phyloP scores from a whole-genome alignment of 495 filamentous ascomycete species.

The Geoglossum glabrum region DNA sequence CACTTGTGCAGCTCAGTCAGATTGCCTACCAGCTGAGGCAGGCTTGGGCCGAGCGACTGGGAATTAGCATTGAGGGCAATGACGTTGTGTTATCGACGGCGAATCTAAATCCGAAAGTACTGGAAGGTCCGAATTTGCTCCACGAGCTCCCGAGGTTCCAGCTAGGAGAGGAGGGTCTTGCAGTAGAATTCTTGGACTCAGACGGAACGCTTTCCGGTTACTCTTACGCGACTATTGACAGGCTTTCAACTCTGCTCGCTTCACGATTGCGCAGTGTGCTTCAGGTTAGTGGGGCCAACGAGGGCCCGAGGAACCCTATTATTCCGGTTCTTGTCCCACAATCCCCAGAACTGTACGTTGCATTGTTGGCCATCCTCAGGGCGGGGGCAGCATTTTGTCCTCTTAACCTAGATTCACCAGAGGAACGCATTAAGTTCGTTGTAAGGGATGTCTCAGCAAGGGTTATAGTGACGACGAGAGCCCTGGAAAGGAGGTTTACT shows the following conservation, averaged over 20 bases:
- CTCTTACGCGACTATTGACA: slow-evolving; percentile 40
- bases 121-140: slow-evolving; percentile 41
- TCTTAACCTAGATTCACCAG: slow-evolving; percentile 47
- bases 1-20: slow-evolving; percentile 9
- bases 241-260: slow-evolving; percentile 31
- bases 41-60: slow-evolving; percentile 9
- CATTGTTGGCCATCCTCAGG: slow-evolving; percentile 52
- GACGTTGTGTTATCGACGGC: slow-evolving; percentile 31
- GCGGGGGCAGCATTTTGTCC: slow-evolving; percentile 67
- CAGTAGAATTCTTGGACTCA: slow-evolving; percentile 38
- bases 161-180: slow-evolving; percentile 13
- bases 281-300: neutral
- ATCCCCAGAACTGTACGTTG: slow-evolving; percentile 46
- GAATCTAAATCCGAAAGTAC: slow-evolving; percentile 31
- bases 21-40: slow-evolving; percentile 14
- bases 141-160: slow-evolving; percentile 36
- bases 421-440: slow-evolving; percentile 54
- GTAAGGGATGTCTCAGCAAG: slow-evolving; percentile 36
- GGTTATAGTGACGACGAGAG: slow-evolving; percentile 13
- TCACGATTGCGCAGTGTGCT: slow-evolving; percentile 21
- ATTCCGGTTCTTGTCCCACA: slow-evolving; percentile 57
- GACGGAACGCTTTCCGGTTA: slow-evolving; percentile 24
- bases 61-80: neutral
- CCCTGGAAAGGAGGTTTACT: neutral
- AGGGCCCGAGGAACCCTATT: slow-evolving; percentile 16